Evolutionary conservation across 495 filamentous ascomycete genomes (phyloP), one percentile per base, ranked within the genome.

Genomic region (Astrothelium subdiscretum): DNA sequence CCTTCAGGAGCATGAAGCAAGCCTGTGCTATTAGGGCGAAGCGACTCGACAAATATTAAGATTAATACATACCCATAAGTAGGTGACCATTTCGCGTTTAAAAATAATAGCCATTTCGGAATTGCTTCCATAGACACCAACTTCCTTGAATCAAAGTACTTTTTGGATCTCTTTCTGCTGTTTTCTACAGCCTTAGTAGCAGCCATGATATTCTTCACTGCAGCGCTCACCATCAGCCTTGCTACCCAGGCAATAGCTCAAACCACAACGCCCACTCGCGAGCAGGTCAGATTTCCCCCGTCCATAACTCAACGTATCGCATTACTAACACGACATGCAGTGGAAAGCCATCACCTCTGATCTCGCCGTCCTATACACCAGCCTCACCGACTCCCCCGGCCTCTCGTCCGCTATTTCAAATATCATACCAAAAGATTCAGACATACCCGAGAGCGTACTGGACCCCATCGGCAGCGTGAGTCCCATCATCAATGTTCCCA

Each of bases 401-500:
- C 5, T 18, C 20, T 48, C n/a, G n/a, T n/a, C n/a, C n/a, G n/a
- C 43, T 18, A 48, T 48, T 18, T 5, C 5, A 5, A 5, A 15
- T n/a, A 15, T 43, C 59, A 29, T 51, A 4, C n/a, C 38, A n/a
- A 18, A n/a, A n/a, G n/a, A n/a, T n/a, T n/a, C 26, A 22, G 38
- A 61, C 22, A 12, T 61, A 13, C 38, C 32, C 38, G 40, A 61
- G 26, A 52, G 59, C 59, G 59, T 31, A 22, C n/a, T 48, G 13
- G 12, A 48, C 5, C 5, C 11, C 43, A 18, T 5, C 12, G 12
- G 20, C 12, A 5, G 5, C 20, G 43, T 22, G 13, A 18, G 12
- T 48, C 11, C 5, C 12, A 20, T 5, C 13, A n/a, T n/a, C 43
- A 5, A 15, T 15, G 13, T 48, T 48, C 43, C 43, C 5, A 48